Base-by-base conservation (phyloP, 2,329 filamentous ascomycete genomes). In the Dothidotthia symphoricarpi region DNA sequence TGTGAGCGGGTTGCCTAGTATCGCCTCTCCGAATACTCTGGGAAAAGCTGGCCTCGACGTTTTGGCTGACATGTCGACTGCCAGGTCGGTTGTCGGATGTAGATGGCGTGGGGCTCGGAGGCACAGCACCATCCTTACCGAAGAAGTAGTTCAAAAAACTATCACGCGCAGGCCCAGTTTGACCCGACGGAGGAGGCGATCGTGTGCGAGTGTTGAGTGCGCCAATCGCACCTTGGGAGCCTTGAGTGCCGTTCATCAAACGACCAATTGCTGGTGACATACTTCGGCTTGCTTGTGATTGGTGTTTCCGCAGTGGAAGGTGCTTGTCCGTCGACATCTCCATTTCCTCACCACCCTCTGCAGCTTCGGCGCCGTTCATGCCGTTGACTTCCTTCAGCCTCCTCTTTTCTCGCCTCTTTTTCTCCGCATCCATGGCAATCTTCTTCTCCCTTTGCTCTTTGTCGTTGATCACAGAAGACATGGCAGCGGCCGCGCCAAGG, bases 71-170 rank as follows among this genome's bases (percentile, higher is more conserved):
- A 61, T 95, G 88, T 51, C 89, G 76, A 51, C 68, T 70, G 10
- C 67, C 70, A 10, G 67, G 67, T 33, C 66, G 51, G 38, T 61
- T 63, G 19, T 65, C 61, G 24, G 66, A 44, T 19, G 67, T 63
- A 67, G 69, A 65, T 46, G 67, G 66, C 42, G 55, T 61, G 59
- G 53, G 59, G 25, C 51, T 45, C 30, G 54, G 49, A 26, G 73
- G 60, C 43, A 75, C 68, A 26, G 79, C 75, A 31, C 87, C 87
- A 45, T 98, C 93, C 64, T 98, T 97, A 56, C 93, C 90, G 59
- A 98, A 98, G 71, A 98, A 98, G 69, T 98, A 98, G 69, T 91
- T 97, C 46, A 98, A 69, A 74, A 98, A 98, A 1, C 89, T 94
- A 69, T 98, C 93, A 46, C 84, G 81, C 27, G 87, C 81, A n/a